These are phyloP conservation scores for Marvania coccoides DNA, from an alignment of 139 green algal species.

Conservation along the genomic window DNA sequence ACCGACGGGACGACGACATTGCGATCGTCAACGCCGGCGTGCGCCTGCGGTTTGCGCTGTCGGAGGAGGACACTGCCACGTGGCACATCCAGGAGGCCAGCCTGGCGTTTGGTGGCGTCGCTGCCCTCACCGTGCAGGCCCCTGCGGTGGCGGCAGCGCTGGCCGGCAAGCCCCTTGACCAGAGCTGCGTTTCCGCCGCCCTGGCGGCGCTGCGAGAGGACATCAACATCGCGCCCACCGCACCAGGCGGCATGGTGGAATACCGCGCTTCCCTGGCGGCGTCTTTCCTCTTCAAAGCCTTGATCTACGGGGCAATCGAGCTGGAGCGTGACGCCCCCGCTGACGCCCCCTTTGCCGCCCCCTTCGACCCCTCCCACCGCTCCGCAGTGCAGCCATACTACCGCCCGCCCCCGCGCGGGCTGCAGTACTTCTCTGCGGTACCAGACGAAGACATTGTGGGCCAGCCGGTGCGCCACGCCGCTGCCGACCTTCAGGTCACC, in stretches of 20 bases:
- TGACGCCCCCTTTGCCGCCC: not conserved
- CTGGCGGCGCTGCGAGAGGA: slow-evolving; percentile 67
- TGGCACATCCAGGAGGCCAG: slow-evolving; percentile 56
- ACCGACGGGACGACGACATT: slow-evolving; percentile 94
- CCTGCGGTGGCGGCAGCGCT: slow-evolving; percentile 35
- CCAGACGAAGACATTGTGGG: slow-evolving; percentile 56
- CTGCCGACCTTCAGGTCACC: slow-evolving; percentile 85
- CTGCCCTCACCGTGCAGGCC: slow-evolving; percentile 61
- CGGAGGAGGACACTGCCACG: not conserved
- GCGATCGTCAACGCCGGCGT: slow-evolving; percentile 93
- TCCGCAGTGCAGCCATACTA: slow-evolving; percentile 39
- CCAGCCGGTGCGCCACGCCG: slow-evolving; percentile 68
- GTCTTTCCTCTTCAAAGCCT: slow-evolving; percentile 82
- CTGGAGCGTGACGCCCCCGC: slow-evolving; percentile 22
- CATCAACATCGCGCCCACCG: slow-evolving; percentile 56
- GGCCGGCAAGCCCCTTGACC: slow-evolving; percentile 43
- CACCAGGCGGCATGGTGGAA: slow-evolving; percentile 81
- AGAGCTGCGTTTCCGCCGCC: slow-evolving; percentile 44
- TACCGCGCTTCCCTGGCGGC: slow-evolving; percentile 76
- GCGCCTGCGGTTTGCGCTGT: slow-evolving; percentile 38
- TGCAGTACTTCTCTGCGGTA: slow-evolving; percentile 72
- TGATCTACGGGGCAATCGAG: slow-evolving; percentile 40
- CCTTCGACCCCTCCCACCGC: slow-evolving; percentile 12
- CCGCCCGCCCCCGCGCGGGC: slow-evolving; percentile 54
- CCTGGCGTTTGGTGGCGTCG: slow-evolving; percentile 85